phyloP scores from a whole-genome alignment of 2,329 filamentous ascomycete species.

The Phialophora verrucosa region DNA sequence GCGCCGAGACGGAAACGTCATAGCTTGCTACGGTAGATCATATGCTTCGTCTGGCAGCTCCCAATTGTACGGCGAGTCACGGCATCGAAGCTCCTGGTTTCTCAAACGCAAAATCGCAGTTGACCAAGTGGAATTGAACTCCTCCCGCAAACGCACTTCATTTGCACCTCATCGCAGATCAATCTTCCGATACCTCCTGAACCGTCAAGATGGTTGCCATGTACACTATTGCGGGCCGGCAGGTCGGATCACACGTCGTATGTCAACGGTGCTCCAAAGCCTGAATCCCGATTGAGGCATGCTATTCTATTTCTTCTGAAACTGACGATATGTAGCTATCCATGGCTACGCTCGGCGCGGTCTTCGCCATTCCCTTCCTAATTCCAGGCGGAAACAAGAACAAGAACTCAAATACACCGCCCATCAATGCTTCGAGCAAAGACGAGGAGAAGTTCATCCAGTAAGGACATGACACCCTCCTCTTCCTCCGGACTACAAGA shows the following conservation, averaged over 20 bases:
- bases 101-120: constrained; percentile 17
- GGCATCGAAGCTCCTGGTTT: constrained; percentile 10
- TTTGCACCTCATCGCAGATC: background rate
- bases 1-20: background rate
- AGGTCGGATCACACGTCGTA: constrained; percentile 60
- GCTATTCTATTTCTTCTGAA: background rate
- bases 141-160: constrained; percentile 1
- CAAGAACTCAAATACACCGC: constrained; percentile 59
- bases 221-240: constrained; percentile 58
- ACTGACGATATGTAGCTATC: constrained; percentile 58
- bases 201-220: constrained; percentile 56
- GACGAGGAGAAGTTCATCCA: constrained; percentile 73
- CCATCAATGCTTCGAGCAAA: constrained; percentile 69
- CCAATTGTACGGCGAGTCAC: background rate
- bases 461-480: constrained; percentile 50
- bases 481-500: background rate
- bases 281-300: constrained; percentile 2
- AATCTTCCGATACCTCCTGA: constrained; percentile 8
- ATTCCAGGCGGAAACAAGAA: constrained; percentile 54
- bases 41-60: background rate
- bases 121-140: background rate
- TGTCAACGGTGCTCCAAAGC: constrained; percentile 6
- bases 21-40: background rate
- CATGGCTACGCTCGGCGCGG: constrained; percentile 61
- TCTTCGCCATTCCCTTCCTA: constrained; percentile 55